Base-by-base conservation (phyloP, 352 stramenopile genomes). In the Phytopythium aichiense region DNA sequence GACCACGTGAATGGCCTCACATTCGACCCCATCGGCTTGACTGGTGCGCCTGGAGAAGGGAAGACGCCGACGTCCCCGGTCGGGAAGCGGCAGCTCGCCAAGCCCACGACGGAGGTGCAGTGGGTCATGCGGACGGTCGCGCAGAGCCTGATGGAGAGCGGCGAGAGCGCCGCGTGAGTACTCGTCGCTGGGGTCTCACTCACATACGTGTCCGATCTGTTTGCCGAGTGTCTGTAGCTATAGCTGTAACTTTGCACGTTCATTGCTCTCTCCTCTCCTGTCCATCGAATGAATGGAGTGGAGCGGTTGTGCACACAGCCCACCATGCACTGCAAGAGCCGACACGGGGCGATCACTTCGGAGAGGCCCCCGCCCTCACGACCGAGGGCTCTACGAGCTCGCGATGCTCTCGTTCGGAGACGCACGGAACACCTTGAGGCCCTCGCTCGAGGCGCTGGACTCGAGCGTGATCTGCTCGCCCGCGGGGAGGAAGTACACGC, bases 121-220 rank as follows among this genome's bases (percentile, higher is more conserved):
- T 90, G 76, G 83, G 83, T 92, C 50, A 90, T 92, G 71, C 71
- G 72, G 6, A 90, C 87, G 18, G 79, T 89, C 9, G 79, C 78
- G 2, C 76, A 89, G 59, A 91, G 82, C 50, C 64, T 91, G 11
- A 71, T 87, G 65, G 68, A 88, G 60, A 89, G 76, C 58, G 68
- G 65, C 58, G 76, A 89, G 6, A 76, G 84, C 22, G 42, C 53
- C 38, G 37, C 38, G 25, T 64, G 49, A 31, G 6, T 16, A 4
- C 18, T 15, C 28, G n/a, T 45, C 28, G 18, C 42, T 25, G 12
- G 37, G 46, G 30, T 40, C 28, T 55, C 30, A 28, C 28, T 46
- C 30, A 42, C 13, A 25, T 50, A 20, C 7, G 20, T 46, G 51
- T 57, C 5, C 31, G 33, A 45, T 51, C 22, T 51, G 45, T 49